Conservation (phyloP, 192 early-diverging fungal species). For the Podila verticillata region DNA sequence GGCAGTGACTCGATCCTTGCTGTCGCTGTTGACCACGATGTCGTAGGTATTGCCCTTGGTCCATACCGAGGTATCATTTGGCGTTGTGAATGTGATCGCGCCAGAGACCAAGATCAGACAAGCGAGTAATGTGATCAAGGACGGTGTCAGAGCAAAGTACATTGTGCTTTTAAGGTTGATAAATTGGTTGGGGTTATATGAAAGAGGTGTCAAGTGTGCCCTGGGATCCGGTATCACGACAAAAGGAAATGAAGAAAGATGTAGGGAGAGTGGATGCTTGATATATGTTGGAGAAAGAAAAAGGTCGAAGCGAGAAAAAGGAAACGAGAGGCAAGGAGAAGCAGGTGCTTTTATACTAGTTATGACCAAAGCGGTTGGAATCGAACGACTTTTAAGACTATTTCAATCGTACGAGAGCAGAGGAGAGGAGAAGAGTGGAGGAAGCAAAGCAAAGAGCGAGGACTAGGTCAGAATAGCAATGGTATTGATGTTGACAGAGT, state of each 20-base stretch:
- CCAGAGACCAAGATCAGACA: neutral
- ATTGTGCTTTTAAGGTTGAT: neutral
- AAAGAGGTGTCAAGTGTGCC: too few species aligned
- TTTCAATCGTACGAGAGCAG: neutral
- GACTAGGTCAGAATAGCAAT: neutral
- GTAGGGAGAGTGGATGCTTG: neutral
- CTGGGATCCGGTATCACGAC: neutral
- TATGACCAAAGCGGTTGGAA: too few species aligned
- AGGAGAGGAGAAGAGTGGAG: neutral
- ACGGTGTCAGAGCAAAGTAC: neutral
- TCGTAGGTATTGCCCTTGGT: conserved; percentile 18
- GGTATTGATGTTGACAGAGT: neutral
- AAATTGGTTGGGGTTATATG: neutral
- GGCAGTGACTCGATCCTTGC: neutral
- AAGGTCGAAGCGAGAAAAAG: neutral
- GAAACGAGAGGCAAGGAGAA: neutral
- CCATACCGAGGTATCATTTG: conserved; percentile 6
- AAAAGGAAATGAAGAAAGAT: neutral
- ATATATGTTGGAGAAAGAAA: neutral
- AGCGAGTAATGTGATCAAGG: neutral
- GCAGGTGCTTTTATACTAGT: neutral
- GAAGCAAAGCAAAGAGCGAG: neutral
- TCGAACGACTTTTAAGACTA: too few species aligned
- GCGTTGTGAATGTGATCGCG: conserved; percentile 10
- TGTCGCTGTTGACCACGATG: conserved; percentile 14